These are phyloP conservation scores for Solanum boliviense DNA, from an alignment of 257 asterid genomes.

Conservation along the genomic window DNA sequence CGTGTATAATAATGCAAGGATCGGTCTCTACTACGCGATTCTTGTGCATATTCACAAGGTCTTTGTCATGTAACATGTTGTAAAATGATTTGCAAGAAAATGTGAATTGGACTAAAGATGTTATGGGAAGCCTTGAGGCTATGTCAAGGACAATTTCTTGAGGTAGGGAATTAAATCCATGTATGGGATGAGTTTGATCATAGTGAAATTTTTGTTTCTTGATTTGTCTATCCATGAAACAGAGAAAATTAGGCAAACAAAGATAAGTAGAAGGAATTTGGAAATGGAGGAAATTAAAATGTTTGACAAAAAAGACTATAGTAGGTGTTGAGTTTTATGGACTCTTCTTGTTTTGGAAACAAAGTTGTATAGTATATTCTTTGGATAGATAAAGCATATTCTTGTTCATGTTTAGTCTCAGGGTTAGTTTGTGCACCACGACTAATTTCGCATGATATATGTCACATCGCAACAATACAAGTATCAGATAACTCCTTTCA, in stretches of 20 bases:
- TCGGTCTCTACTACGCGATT: not conserved
- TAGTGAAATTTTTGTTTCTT: not conserved
- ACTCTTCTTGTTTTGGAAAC: not conserved
- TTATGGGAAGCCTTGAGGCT: not conserved
- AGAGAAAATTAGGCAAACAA: not conserved
- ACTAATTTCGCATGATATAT: not conserved
- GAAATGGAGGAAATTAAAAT: not conserved
- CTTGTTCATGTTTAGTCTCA: too few species aligned
- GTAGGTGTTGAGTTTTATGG: not conserved
- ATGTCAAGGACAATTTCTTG: conserved; percentile 9
- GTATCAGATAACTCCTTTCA: not conserved
- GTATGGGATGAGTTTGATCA: not conserved
- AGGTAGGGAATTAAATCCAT: conserved; percentile 15
- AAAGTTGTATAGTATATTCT: not conserved
- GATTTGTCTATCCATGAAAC: not conserved
- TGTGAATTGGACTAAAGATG: conserved; percentile 11
- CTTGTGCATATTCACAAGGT: not conserved
- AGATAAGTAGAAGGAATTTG: not conserved
- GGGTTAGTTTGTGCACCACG: not conserved
- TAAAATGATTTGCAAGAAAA: conserved; percentile 9
- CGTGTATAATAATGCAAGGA: not conserved
- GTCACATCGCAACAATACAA: not conserved
- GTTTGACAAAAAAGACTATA: not conserved
- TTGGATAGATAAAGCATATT: not conserved
- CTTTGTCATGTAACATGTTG: conserved; percentile 10